Conservation (phyloP, 768 basidiomycete species). For the Scleroderma citrinum region DNA sequence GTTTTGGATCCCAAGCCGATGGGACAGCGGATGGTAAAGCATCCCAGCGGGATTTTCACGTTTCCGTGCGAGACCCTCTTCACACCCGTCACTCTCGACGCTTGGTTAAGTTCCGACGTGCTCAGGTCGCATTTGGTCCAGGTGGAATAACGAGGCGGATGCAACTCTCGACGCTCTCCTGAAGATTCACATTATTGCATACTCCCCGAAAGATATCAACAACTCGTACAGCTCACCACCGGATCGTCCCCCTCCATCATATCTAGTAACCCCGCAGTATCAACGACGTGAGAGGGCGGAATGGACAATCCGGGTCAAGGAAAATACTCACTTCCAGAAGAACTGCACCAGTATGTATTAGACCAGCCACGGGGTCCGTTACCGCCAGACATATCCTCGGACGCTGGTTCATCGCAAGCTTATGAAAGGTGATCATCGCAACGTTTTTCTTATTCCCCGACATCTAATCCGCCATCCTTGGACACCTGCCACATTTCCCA, state of each 20-base stretch:
- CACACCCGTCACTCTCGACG: slow-evolving; percentile 5
- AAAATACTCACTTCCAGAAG: slow-evolving; percentile 7
- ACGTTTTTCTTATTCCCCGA: slow-evolving; percentile 1
- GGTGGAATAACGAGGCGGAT: slow-evolving; percentile 16
- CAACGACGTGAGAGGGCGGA: neutral
- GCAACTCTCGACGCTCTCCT: slow-evolving; percentile 12
- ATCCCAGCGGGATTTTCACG: slow-evolving; percentile 19
- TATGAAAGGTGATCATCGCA: slow-evolving; percentile 2
- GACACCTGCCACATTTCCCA: slow-evolving; percentile 8
- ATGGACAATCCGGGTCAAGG: slow-evolving; percentile 8
- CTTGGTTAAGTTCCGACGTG: slow-evolving; percentile 3
- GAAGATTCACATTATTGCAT: slow-evolving; percentile 13
- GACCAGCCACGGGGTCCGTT: slow-evolving; percentile 1
- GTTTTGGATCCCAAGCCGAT: slow-evolving; percentile 19
- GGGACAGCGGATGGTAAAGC: slow-evolving; percentile 26
- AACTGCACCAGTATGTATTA: slow-evolving; percentile 6
- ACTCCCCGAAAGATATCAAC: slow-evolving; percentile 11
- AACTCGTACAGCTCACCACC: slow-evolving; percentile 7
- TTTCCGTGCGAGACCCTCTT: slow-evolving; percentile 21
- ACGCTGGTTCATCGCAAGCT: slow-evolving; percentile 5
- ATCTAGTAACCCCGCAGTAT: neutral
- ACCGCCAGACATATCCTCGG: neutral
- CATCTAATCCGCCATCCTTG: slow-evolving; percentile 1
- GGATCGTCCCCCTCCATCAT: slow-evolving; percentile 4
- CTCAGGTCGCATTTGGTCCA: slow-evolving; percentile 1